A percentile compares a stretch with the other conserved stretches of the same genome.
These are phyloP conservation scores for Prunus campanulata DNA, from an alignment of 306 rosid genomes.

Conservation along the genomic window DNA sequence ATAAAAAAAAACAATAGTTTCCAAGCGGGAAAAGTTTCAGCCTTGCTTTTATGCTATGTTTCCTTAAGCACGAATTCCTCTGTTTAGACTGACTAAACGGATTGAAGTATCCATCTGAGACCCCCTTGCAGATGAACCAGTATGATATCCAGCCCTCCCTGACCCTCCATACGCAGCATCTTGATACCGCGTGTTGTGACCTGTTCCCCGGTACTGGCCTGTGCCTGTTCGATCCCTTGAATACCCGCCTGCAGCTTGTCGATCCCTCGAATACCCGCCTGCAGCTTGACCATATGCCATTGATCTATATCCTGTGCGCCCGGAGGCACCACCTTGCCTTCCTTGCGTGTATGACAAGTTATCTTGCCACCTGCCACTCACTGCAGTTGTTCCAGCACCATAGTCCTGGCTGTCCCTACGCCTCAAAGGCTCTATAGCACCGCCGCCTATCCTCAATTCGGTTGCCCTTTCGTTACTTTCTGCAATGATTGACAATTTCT, in stretches of 20 bases:
- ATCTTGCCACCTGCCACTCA: slow-evolving; percentile 84
- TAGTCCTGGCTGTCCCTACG: slow-evolving; percentile 84
- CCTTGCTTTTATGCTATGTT: slow-evolving; percentile 1
- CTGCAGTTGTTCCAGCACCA: slow-evolving; percentile 39
- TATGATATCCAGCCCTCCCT: slow-evolving; percentile 48
- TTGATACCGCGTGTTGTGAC: slow-evolving; percentile 54
- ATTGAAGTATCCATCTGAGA: slow-evolving; percentile 58
- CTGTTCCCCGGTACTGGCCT: slow-evolving; percentile 41
- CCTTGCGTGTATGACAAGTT: slow-evolving; percentile 46
- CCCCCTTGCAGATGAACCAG: slow-evolving; percentile 60
- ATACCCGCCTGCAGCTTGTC: slow-evolving; percentile 49
- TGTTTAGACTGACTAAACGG: slow-evolving; percentile 74
- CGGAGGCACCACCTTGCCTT: slow-evolving; percentile 54
- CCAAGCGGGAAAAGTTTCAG: not conserved
- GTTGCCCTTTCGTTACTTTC: slow-evolving; percentile 85
- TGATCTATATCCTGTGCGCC: slow-evolving; percentile 64
- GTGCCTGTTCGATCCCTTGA: slow-evolving; percentile 48
- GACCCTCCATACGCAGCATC: slow-evolving; percentile 48
- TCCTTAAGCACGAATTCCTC: slow-evolving; percentile 53
- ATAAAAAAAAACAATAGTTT: not conserved
- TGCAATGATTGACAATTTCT: slow-evolving; percentile 69
- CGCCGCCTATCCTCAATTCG: slow-evolving; percentile 72
- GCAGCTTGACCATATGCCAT: slow-evolving; percentile 37
- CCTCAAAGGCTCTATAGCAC: slow-evolving; percentile 73
- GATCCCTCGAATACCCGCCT: slow-evolving; percentile 52